phyloP scores from a whole-genome alignment of 2,329 filamentous ascomycete species.

The Teratosphaeria gauchensis region DNA sequence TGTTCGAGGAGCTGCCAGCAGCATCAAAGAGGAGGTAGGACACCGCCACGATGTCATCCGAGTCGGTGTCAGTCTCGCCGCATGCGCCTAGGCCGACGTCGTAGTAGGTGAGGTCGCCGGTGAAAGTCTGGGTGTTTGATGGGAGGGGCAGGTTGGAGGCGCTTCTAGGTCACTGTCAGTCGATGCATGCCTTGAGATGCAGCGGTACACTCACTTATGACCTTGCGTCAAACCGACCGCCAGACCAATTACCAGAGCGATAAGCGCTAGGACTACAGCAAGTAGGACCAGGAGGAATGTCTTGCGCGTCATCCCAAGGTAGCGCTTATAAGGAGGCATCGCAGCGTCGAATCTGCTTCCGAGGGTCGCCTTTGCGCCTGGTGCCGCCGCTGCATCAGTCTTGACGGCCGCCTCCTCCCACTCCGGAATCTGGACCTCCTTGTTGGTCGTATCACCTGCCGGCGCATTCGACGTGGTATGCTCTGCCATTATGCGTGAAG shows the following conservation, averaged over 20 bases:
- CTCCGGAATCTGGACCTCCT: constrained; percentile 15
- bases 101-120: constrained; percentile 63
- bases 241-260: constrained; percentile 34
- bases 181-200: background rate
- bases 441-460: background rate
- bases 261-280: constrained; percentile 23
- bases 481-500: background rate
- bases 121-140: constrained; percentile 42
- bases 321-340: constrained; percentile 30
- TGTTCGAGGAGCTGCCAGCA: constrained; percentile 29
- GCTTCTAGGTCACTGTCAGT: background rate
- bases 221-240: constrained; percentile 28
- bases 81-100: constrained; percentile 59
- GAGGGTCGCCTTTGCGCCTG: background rate
- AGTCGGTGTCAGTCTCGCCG: constrained; percentile 45
- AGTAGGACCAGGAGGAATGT: constrained; percentile 28
- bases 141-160: constrained; percentile 41
- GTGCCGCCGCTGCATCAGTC: background rate
- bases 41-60: constrained; percentile 56
- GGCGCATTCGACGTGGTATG: background rate
- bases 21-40: constrained; percentile 60
- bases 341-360: constrained; percentile 1
- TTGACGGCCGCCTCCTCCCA: constrained; percentile 15
- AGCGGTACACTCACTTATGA: constrained; percentile 5
- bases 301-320: constrained; percentile 30